These are phyloP conservation scores for Lepidium africanum DNA, from an alignment of 345 rosid genomes.

Conservation along the genomic window DNA sequence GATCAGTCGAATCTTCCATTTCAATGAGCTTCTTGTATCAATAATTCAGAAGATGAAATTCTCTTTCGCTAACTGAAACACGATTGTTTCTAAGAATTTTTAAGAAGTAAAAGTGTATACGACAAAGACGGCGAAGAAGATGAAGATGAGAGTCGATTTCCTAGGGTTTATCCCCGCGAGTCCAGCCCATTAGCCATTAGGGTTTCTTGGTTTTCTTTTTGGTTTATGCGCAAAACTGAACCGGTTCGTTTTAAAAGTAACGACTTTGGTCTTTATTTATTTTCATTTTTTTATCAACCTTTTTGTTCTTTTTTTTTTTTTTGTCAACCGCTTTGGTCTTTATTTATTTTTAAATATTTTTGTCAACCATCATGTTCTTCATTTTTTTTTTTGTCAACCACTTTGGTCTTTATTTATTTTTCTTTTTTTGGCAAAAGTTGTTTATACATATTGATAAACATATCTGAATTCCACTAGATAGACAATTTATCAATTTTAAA, in stretches of 20 bases:
- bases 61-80: not conserved
- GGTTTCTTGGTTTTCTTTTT: not conserved
- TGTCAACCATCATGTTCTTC: too few species aligned
- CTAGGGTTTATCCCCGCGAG: conserved; percentile 15
- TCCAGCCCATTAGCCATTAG: conserved; percentile 11
- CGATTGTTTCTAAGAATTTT: not conserved
- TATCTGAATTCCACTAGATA: too few species aligned
- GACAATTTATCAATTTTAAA: too few species aligned
- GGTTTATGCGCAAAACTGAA: conserved; percentile 6
- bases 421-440: too few species aligned
- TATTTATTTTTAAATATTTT: too few species aligned
- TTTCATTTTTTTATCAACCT: too few species aligned
- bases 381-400: too few species aligned
- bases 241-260: not conserved
- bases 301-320: too few species aligned
- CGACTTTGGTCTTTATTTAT: too few species aligned
- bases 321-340: too few species aligned
- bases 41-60: not conserved
- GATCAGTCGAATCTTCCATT: conserved; percentile 11
- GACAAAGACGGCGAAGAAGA: conserved; percentile 12
- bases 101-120: not conserved
- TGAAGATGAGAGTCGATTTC: not conserved
- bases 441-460: too few species aligned
- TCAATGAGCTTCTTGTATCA: not conserved
- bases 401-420: too few species aligned